Conservation (phyloP, 768 basidiomycete genomes). For the Leccinum longicurvipes region DNA sequence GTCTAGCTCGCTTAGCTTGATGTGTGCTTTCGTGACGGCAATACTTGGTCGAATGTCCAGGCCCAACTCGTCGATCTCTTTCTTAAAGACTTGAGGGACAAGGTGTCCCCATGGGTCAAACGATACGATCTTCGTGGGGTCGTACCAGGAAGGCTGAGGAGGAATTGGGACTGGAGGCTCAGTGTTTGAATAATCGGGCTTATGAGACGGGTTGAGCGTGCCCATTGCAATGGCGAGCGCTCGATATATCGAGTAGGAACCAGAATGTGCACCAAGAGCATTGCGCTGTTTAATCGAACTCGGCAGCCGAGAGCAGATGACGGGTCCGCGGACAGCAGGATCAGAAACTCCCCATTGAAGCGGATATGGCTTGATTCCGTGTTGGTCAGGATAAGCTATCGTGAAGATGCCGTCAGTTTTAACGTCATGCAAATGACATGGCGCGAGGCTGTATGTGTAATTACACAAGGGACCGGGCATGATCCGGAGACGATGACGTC, state of each 20-base stretch:
- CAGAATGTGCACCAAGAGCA: slow-evolving; percentile 90
- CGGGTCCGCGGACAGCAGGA: slow-evolving; percentile 69
- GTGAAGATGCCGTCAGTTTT: slow-evolving; percentile 8
- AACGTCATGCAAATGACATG: slow-evolving; percentile 1
- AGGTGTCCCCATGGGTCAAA: slow-evolving; percentile 95
- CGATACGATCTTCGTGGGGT: slow-evolving; percentile 77
- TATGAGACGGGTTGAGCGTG: slow-evolving; percentile 71
- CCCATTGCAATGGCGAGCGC: slow-evolving; percentile 92
- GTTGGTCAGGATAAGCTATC: slow-evolving; percentile 85
- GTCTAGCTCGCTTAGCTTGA: slow-evolving; percentile 94
- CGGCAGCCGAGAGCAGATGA: slow-evolving; percentile 84
- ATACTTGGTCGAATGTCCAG: slow-evolving; percentile 91
- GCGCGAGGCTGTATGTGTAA: slow-evolving; percentile 5
- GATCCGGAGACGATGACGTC: slow-evolving; percentile 13
- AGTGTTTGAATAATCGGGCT: slow-evolving; percentile 77
- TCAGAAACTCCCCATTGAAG: slow-evolving; percentile 78
- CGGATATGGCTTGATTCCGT: slow-evolving; percentile 77
- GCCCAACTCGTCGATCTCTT: slow-evolving; percentile 58
- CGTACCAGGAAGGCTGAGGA: slow-evolving; percentile 74
- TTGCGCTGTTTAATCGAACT: slow-evolving; percentile 87
- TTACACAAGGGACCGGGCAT: slow-evolving; percentile 4
- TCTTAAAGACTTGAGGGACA: slow-evolving; percentile 66
- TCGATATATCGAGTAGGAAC: slow-evolving; percentile 93
- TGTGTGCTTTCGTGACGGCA: slow-evolving; percentile 87
- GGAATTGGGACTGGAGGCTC: slow-evolving; percentile 83